These are phyloP conservation scores for Lachancea kluyveri DNA, from an alignment of 805 yeast genomes.

Conservation along the genomic window DNA sequence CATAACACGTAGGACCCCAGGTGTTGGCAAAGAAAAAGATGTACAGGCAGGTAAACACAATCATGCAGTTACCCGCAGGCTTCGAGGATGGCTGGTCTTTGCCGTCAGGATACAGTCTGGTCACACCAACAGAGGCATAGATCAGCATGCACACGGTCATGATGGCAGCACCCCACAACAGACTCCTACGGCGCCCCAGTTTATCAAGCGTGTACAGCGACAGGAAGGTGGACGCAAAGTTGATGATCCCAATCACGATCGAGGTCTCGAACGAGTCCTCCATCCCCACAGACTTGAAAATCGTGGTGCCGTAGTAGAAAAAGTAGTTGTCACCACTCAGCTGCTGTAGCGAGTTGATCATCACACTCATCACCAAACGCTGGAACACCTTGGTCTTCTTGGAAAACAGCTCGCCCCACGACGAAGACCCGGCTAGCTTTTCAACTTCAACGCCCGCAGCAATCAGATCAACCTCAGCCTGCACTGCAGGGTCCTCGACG, in stretches of 20 bases:
- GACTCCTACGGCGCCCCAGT: constrained; percentile 42
- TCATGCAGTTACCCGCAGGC: too few relatives aligned
- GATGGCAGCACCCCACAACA: constrained; percentile 40
- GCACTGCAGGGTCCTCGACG: constrained; percentile 41
- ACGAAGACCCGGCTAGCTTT: constrained; percentile 50
- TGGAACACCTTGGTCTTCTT: constrained; percentile 54
- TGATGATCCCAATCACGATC: constrained; percentile 48
- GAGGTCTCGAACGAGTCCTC: constrained; percentile 49
- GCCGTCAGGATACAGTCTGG: constrained; percentile 33
- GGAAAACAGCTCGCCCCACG: constrained; percentile 40
- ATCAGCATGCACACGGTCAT: constrained; percentile 37
- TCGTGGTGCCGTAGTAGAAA: constrained; percentile 61
- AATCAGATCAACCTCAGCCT: constrained; percentile 44
- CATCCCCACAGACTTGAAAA: too few relatives aligned
- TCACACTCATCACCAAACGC: constrained; percentile 41
- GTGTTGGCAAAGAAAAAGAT: constrained; percentile 63
- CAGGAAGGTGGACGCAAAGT: constrained; percentile 46
- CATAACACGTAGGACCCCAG: constrained; percentile 62
- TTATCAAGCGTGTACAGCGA: constrained; percentile 44
- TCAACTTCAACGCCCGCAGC: constrained; percentile 53
- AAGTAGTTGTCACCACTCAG: constrained; percentile 57
- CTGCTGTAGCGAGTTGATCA: constrained; percentile 54
- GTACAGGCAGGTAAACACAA: too few relatives aligned
- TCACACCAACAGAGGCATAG: constrained; percentile 54
- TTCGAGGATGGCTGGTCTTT: too few relatives aligned